Conservation (phyloP, 2,329 filamentous ascomycete genomes). For the Dactylellina cionopaga region DNA sequence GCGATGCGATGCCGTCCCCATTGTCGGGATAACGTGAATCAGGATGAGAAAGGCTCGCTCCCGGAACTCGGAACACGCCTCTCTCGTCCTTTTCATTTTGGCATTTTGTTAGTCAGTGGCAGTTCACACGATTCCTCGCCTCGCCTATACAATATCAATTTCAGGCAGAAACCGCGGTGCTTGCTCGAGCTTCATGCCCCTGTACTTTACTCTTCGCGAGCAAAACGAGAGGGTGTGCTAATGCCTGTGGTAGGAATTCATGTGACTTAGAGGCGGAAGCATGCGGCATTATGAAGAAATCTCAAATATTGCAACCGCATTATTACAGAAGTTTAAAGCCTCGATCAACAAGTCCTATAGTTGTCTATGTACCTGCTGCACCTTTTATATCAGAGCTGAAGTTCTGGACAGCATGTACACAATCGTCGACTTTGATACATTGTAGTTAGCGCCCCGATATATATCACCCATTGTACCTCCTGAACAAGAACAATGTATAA, state of each 20-base stretch:
- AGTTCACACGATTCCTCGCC: not conserved
- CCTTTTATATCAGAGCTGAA: too few species aligned
- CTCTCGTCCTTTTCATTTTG: not conserved
- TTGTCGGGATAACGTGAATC: conserved; percentile 49
- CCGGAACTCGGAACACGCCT: conserved; percentile 25
- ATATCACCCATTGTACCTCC: too few species aligned
- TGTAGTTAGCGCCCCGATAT: too few species aligned
- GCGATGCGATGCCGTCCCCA: conserved; percentile 46
- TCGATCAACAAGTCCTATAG: not conserved
- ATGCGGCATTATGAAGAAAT: conserved; percentile 48
- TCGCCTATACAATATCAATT: conserved; percentile 15
- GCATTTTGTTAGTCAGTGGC: not conserved
- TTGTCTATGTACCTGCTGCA: too few species aligned
- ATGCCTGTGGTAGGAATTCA: conserved; percentile 27
- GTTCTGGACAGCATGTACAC: too few species aligned
- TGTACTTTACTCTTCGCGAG: not conserved
- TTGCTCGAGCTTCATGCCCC: conserved; percentile 9
- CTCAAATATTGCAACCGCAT: conserved; percentile 11
- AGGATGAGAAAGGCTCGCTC: conserved; percentile 5
- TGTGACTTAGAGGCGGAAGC: conserved; percentile 49
- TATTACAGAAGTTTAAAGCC: conserved; percentile 13
- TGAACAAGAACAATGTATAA: too few species aligned
- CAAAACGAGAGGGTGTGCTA: conserved; percentile 36
- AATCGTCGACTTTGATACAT: too few species aligned
- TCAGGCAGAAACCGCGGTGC: conserved; percentile 12